A percentile compares a stretch with the other conserved stretches of the same genome.
Evolutionary conservation across 2,329 filamentous ascomycete species (phyloP).

Genomic region (Fusarium tricinctum): DNA sequence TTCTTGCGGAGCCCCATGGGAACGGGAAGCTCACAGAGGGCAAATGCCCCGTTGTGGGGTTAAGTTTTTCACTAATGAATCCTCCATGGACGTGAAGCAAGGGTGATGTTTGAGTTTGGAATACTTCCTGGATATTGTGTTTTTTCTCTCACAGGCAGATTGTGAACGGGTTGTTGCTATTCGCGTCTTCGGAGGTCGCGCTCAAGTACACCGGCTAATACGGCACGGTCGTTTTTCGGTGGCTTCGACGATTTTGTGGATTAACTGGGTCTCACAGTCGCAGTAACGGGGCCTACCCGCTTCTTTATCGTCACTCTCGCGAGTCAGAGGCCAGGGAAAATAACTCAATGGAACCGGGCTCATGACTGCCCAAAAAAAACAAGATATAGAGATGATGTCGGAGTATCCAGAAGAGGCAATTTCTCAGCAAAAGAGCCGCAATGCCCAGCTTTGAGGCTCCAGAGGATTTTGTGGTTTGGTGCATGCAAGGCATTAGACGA

Average conservation of each 20-base stretch:
- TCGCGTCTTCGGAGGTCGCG: not conserved
- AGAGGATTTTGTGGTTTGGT: too few relatives aligned
- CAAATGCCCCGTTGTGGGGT: conserved; percentile 34
- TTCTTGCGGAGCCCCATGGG: conserved; percentile 43
- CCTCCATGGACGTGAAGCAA: not conserved
- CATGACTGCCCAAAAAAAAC: not conserved
- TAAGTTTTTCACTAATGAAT: conserved; percentile 12
- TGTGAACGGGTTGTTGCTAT: too few relatives aligned
- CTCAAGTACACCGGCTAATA: conserved; percentile 25
- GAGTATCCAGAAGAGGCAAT: conserved; percentile 10
- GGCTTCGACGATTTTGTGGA: conserved; percentile 17
- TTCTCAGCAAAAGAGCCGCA: not conserved
- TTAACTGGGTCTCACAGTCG: not conserved
- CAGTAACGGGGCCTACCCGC: conserved; percentile 10
- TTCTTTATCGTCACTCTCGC: conserved; percentile 12
- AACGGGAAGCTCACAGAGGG: conserved; percentile 6
- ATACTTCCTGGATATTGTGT: too few relatives aligned
- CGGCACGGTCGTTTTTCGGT: conserved; percentile 44
- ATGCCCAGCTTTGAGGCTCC: too few relatives aligned
- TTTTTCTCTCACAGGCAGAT: not conserved
- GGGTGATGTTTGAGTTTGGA: not conserved
- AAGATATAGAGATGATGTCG: not conserved
- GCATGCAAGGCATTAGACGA: conserved; percentile 14
- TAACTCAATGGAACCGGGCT: not conserved
- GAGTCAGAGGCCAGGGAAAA: conserved; percentile 29